phyloP scores from a whole-genome alignment of 495 filamentous ascomycete genomes.

The Letharia columbiana region DNA sequence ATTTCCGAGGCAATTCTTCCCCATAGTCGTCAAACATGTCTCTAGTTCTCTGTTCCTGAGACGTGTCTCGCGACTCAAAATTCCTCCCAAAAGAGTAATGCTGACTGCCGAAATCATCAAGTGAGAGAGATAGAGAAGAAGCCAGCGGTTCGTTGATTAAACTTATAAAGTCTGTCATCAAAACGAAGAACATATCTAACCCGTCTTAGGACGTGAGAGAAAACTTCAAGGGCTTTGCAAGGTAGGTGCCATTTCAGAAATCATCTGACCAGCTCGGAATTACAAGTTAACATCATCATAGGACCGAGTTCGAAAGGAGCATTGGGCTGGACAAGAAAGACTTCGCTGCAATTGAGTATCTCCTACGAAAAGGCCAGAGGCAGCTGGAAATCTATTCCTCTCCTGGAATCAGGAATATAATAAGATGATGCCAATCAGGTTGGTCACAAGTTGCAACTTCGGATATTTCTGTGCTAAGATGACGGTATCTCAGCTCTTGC shows the following conservation, averaged over 20 bases:
- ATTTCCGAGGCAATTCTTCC: too few relatives aligned
- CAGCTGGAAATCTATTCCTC: conserved; percentile 81
- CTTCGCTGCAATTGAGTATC: conserved; percentile 79
- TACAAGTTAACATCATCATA: conserved; percentile 27
- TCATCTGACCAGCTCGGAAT: conserved; percentile 12
- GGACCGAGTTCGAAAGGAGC: conserved; percentile 69
- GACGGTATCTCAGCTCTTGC: not conserved
- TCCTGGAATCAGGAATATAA: conserved; percentile 76
- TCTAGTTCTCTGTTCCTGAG: too few relatives aligned
- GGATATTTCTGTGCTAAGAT: not conserved
- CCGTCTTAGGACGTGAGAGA: conserved; percentile 37
- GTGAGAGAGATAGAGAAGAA: conserved; percentile 73
- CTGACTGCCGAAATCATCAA: too few relatives aligned
- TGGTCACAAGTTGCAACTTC: not conserved
- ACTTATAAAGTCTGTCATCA: conserved; percentile 1
- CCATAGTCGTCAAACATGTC: too few relatives aligned
- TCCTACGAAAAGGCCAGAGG: conserved; percentile 72
- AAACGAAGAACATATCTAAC: conserved; percentile 17
- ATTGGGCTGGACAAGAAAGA: conserved; percentile 71
- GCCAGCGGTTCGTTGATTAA: conserved; percentile 50
- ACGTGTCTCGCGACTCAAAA: too few relatives aligned
- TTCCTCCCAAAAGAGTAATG: too few relatives aligned
- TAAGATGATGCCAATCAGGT: conserved; percentile 24
- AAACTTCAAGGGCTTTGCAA: conserved; percentile 49
- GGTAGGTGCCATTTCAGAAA: conserved; percentile 41